phyloP scores from a whole-genome alignment of 805 yeast genomes.

The Candida taoyuanica region DNA sequence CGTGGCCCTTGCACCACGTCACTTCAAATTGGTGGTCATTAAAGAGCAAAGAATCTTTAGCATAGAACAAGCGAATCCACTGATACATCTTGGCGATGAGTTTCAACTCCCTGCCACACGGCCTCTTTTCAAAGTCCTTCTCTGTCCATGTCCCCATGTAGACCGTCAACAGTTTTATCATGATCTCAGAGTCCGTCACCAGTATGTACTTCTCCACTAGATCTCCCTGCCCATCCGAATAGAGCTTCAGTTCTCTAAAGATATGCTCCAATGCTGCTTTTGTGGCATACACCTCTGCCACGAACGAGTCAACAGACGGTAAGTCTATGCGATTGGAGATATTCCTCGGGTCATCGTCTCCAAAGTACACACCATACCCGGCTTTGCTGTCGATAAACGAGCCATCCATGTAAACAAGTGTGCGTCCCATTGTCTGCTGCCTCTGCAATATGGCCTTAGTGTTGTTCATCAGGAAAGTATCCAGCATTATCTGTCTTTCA shows the following conservation, averaged over 20 bases:
- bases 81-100: constrained; percentile 40
- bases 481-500: background rate
- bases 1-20: constrained; percentile 68
- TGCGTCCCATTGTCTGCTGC: constrained; percentile 8
- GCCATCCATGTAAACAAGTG: constrained; percentile 69
- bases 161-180: constrained; percentile 47
- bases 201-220: constrained; percentile 37
- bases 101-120: constrained; percentile 25
- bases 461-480: constrained; percentile 6
- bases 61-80: constrained; percentile 36
- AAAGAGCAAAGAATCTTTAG: constrained; percentile 20
- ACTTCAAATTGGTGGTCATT: constrained; percentile 38
- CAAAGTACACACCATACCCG: constrained; percentile 79
- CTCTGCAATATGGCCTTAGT: constrained; percentile 2
- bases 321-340: constrained; percentile 43
- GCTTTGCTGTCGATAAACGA: constrained; percentile 49
- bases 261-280: constrained; percentile 46
- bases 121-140: constrained; percentile 45
- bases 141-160: constrained; percentile 56
- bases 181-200: constrained; percentile 66
- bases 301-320: constrained; percentile 60
- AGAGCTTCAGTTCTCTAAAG: constrained; percentile 27
- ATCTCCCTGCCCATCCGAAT: constrained; percentile 12
- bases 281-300: constrained; percentile 75
- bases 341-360: constrained; percentile 49